Evolutionary conservation across 306 rosid species (phyloP), one percentile per base, ranked within the genome.

Genomic region (Fragaria vesca): DNA sequence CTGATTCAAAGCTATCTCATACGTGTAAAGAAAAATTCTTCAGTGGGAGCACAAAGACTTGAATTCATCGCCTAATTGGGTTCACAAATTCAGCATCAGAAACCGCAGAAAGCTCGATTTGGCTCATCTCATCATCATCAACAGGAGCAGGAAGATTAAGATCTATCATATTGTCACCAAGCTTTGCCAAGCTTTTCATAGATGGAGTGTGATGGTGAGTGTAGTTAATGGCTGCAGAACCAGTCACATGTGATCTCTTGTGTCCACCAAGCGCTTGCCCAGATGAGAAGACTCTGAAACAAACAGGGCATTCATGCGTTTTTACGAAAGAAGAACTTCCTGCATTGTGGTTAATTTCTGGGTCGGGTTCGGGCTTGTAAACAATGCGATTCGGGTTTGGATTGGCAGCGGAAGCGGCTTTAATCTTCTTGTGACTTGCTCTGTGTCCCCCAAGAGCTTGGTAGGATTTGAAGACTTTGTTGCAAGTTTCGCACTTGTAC

Each of bases 261-360:
- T 95, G 99, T 51, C 99, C 99, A 6, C 99, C 99, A 0, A 95
- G 91, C 0, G 99, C 99, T 79, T 95, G 99, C 43, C 99, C 99
- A 0, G 99, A 95, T 9, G 93, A 74, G 55, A 95, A 95, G 1
- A 91, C 94, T 86, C 97, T 82, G 34, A 83, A 93, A 77, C 99
- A 95, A 74, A 95, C 87, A 0, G 97, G 96, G 38, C 99, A 95
- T 71, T 93, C 86, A 7, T 95, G 96, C 21, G 79, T 81, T 81
- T 89, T 95, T 82, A 72, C 74, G 6, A 47, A 80, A 12, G 83
- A n/a, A 1, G 79, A 46, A 74, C 54, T 26, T 6, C 70, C 85
- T 45, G 76, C 85, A 66, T 66, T 61, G 30, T 38, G n/a, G 45
- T 62, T 45, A 43, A 81, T 80, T 45, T 76, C 78, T n/a, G 57